Evolutionary conservation across 768 basidiomycete species (phyloP).

Genomic region (Albatrellus ellisii): DNA sequence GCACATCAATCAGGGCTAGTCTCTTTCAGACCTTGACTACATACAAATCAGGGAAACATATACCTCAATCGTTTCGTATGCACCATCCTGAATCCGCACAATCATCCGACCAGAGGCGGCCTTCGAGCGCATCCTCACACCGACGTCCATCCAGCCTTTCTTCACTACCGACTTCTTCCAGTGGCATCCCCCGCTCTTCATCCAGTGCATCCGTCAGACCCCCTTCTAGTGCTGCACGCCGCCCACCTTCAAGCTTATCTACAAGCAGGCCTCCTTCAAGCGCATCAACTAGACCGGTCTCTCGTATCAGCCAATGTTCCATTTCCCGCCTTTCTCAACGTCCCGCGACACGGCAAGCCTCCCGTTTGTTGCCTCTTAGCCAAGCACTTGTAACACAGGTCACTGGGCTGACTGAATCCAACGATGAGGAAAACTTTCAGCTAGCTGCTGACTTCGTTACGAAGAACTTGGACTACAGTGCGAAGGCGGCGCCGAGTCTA

Average conservation of each 20-base stretch:
- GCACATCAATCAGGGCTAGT: too few relatives aligned
- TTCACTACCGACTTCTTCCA: constrained; percentile 6
- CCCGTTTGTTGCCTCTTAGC: constrained; percentile 39
- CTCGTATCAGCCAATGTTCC: constrained; percentile 19
- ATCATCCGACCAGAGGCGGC: neutral
- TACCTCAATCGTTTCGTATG: too few relatives aligned
- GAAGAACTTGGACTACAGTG: constrained; percentile 44
- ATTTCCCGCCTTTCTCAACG: constrained; percentile 29
- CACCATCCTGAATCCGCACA: too few relatives aligned
- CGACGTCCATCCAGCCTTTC: constrained; percentile 5
- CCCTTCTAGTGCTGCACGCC: constrained; percentile 31
- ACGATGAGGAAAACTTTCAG: constrained; percentile 30
- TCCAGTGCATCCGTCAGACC: constrained; percentile 29
- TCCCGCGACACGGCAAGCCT: constrained; percentile 34
- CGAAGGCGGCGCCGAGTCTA: constrained; percentile 41
- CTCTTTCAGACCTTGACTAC: too few relatives aligned
- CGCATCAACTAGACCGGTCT: constrained; percentile 18
- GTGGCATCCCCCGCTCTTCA: constrained; percentile 18
- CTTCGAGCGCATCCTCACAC: neutral
- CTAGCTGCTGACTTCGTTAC: constrained; percentile 41
- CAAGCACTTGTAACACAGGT: constrained; percentile 43
- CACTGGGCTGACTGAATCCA: constrained; percentile 34
- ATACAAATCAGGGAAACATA: too few relatives aligned
- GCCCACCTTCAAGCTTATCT: constrained; percentile 31
- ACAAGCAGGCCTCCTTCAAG: constrained; percentile 23